Percentiles rank a stretch among this genome's conserved stretches.
Evolutionary conservation across 2,329 filamentous ascomycete species (phyloP).

Genomic region (Fusarium vanettenii): DNA sequence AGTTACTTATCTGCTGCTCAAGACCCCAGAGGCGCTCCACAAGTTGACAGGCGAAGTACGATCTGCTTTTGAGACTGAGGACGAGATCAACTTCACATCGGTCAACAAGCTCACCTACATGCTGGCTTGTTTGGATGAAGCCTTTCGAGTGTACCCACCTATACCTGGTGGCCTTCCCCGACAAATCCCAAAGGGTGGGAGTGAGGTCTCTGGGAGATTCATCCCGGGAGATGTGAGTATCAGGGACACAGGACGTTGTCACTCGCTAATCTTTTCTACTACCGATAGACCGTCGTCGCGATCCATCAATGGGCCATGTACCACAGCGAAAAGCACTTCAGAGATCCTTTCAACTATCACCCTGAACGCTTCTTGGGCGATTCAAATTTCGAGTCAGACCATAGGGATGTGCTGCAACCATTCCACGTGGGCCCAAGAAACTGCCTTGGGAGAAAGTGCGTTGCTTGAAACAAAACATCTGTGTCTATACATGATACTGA

Average conservation of each 20-base stretch:
- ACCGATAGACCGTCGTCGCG: background rate
- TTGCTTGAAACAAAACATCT: background rate
- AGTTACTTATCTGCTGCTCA: slow-evolving; percentile 43
- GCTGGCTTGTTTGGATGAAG: slow-evolving; percentile 9
- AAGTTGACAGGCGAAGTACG: slow-evolving; percentile 51
- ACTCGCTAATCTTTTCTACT: background rate
- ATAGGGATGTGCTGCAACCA: slow-evolving; percentile 8
- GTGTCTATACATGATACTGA: background rate
- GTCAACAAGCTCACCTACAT: slow-evolving; percentile 22
- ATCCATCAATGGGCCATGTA: slow-evolving; percentile 15
- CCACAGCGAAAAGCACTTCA: slow-evolving; percentile 9
- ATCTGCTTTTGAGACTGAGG: slow-evolving; percentile 4
- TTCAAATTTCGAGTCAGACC: background rate
- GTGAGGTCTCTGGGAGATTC: background rate
- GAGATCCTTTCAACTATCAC: slow-evolving; percentile 3
- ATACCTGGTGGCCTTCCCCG: background rate
- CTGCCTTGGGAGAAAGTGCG: slow-evolving; percentile 12
- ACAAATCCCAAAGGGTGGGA: background rate
- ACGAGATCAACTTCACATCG: slow-evolving; percentile 21
- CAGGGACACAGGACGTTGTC: background rate
- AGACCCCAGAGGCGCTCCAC: slow-evolving; percentile 43
- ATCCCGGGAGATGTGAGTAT: background rate
- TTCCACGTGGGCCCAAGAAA: slow-evolving; percentile 8
- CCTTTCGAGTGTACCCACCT: slow-evolving; percentile 17
- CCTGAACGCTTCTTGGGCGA: slow-evolving; percentile 15